Evolutionary conservation across 2,329 filamentous ascomycete species (phyloP).

Genomic region (Diaporthe sp.): DNA sequence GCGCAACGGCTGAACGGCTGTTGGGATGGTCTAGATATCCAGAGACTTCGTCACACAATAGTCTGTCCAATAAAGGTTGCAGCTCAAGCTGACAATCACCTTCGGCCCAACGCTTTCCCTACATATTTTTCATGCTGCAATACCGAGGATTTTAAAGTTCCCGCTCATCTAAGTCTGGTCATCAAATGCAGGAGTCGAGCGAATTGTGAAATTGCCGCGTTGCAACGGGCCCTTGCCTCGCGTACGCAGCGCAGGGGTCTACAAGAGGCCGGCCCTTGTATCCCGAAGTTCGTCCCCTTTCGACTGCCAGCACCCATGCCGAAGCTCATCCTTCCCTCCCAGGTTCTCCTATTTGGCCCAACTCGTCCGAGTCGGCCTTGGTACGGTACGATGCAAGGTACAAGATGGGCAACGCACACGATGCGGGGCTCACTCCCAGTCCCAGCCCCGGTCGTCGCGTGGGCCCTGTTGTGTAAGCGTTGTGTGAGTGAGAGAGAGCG

Average conservation of each 20-base stretch:
- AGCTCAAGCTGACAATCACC: not conserved
- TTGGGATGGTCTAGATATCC: not conserved
- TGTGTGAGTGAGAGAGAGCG: too few relatives aligned
- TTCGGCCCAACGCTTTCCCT: not conserved
- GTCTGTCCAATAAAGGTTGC: not conserved
- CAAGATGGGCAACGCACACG: constrained; percentile 6
- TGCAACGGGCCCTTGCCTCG: constrained; percentile 18
- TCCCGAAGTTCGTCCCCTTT: constrained; percentile 23
- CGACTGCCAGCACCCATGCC: constrained; percentile 12
- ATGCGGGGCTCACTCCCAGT: constrained; percentile 15
- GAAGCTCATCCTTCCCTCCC: constrained; percentile 14
- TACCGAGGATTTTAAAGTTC: constrained; percentile 2
- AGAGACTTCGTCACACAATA: not conserved
- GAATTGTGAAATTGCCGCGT: constrained; percentile 5
- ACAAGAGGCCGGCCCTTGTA: constrained; percentile 12
- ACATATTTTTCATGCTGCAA: not conserved
- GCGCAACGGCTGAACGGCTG: constrained; percentile 16
- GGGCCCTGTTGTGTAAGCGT: not conserved
- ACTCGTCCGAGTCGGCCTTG: constrained; percentile 24
- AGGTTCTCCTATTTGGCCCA: constrained; percentile 21
- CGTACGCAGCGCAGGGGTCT: constrained; percentile 19
- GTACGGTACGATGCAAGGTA: constrained; percentile 27
- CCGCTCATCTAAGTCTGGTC: not conserved
- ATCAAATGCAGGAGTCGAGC: not conserved
- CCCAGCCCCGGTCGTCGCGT: constrained; percentile 3